These are phyloP conservation scores for Neurospora sp. DNA, from an alignment of 495 filamentous ascomycete species.

Conservation along the genomic window DNA sequence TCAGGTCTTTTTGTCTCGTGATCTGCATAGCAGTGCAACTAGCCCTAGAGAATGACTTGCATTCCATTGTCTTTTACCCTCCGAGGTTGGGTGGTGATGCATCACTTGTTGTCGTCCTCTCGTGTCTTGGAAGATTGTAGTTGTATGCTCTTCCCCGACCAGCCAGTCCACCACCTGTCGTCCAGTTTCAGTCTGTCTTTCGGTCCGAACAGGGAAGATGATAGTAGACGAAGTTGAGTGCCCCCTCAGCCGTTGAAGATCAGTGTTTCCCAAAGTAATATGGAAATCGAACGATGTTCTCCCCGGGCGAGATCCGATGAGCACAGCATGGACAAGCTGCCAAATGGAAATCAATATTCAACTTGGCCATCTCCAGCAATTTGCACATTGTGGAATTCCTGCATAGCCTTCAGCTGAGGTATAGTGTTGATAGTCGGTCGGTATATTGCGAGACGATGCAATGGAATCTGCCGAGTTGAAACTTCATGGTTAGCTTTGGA, in stretches of 20 bases:
- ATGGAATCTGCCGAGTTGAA: not conserved
- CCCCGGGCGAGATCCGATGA: not conserved
- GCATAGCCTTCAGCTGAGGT: not conserved
- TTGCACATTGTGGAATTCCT: not conserved
- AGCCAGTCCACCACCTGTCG: not conserved
- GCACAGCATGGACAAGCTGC: not conserved
- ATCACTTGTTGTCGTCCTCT: not conserved
- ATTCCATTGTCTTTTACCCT: not conserved
- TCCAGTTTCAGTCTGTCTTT: not conserved
- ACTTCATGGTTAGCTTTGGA: not conserved
- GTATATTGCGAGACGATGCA: not conserved
- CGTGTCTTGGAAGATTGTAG: not conserved
- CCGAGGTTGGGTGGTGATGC: not conserved
- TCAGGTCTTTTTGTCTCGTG: not conserved
- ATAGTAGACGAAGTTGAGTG: not conserved
- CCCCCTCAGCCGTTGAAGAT: not conserved
- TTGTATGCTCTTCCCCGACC: not conserved
- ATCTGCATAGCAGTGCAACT: not conserved
- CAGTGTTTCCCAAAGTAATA: not conserved
- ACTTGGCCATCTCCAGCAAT: not conserved
- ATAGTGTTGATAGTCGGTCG: not conserved
- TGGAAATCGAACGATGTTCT: not conserved
- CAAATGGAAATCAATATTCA: not conserved
- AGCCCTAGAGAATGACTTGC: not conserved
- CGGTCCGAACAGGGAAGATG: not conserved